Evolutionary conservation across 1,284 basidiomycete genomes (phyloP).

Genomic region (Trichosporon coremiiforme): DNA sequence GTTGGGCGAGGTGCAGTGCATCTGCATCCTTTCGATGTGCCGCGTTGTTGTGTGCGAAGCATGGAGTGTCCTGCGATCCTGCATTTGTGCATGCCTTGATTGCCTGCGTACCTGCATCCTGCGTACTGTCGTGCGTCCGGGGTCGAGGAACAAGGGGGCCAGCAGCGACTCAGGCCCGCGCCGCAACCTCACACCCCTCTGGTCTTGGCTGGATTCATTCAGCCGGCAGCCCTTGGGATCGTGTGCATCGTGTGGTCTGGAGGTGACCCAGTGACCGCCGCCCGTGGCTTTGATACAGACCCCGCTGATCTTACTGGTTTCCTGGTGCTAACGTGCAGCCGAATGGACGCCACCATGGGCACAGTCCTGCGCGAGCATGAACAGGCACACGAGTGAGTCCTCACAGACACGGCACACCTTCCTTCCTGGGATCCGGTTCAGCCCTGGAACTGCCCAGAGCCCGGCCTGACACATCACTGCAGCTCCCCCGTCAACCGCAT

Average conservation of each 20-base stretch:
- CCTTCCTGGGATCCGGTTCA: constrained; percentile 20
- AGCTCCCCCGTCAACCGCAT: constrained; percentile 85
- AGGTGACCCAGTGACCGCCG: neutral
- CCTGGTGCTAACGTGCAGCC: constrained; percentile 31
- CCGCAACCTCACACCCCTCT: neutral
- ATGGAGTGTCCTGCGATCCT: constrained; percentile 12
- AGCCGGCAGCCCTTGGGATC: no score
- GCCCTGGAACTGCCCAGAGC: neutral
- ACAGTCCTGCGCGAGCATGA: constrained; percentile 65
- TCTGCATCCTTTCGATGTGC: neutral
- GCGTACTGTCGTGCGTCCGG: neutral
- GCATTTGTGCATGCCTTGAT: neutral
- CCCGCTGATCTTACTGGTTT: constrained; percentile 2
- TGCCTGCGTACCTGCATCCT: neutral
- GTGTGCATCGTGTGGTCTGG: neutral
- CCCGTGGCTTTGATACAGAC: constrained; percentile 6
- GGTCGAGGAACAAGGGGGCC: neutral
- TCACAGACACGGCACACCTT: constrained; percentile 12
- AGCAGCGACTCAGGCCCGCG: neutral
- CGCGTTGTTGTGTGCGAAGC: neutral
- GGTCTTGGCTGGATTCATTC: neutral
- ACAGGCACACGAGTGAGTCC: constrained; percentile 64
- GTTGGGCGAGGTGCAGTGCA: neutral
- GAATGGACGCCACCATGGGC: constrained; percentile 60
- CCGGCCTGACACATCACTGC: constrained; percentile 30